Conservation (phyloP, 1,284 basidiomycete genomes). For the Cutaneotrichosporon cutaneum region DNA sequence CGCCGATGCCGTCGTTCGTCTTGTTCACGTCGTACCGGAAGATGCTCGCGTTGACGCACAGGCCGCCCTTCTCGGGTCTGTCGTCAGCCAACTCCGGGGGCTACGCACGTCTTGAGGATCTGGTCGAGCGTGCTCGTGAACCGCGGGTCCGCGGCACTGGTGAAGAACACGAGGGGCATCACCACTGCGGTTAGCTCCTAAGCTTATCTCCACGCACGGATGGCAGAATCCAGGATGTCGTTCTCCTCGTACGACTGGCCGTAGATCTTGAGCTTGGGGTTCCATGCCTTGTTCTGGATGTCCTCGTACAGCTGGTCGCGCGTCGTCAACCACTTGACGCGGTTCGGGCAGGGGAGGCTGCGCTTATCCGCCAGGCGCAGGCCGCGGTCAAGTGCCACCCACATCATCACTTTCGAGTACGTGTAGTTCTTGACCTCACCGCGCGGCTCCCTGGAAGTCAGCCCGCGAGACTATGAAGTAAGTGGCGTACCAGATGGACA, state of each 20-base stretch:
- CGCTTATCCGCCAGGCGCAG: constrained; percentile 87
- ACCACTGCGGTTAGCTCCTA: constrained; percentile 21
- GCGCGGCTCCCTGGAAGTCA: constrained; percentile 71
- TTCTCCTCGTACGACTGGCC: constrained; percentile 55
- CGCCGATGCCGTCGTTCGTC: constrained; percentile 85
- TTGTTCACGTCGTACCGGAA: constrained; percentile 69
- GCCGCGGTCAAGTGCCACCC: constrained; percentile 89
- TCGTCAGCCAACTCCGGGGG: neutral
- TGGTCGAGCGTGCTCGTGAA: constrained; percentile 78
- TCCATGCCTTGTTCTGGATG: constrained; percentile 63
- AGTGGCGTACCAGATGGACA: constrained; percentile 67
- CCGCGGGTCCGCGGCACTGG: constrained; percentile 64
- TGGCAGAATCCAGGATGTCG: constrained; percentile 54
- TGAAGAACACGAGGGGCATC: constrained; percentile 66
- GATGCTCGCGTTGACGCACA: constrained; percentile 68
- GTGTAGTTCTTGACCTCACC: constrained; percentile 77
- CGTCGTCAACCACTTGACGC: constrained; percentile 65
- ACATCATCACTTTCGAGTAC: constrained; percentile 91
- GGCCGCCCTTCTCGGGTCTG: constrained; percentile 74
- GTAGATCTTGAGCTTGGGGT: constrained; percentile 49
- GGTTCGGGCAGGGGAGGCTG: constrained; percentile 56
- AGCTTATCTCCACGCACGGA: constrained; percentile 32
- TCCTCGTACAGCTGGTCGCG: constrained; percentile 78
- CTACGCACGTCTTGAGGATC: constrained; percentile 65
- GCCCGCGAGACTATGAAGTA: neutral